Conservation (phyloP, 768 basidiomycete genomes). For the Boletus rex-veris region DNA sequence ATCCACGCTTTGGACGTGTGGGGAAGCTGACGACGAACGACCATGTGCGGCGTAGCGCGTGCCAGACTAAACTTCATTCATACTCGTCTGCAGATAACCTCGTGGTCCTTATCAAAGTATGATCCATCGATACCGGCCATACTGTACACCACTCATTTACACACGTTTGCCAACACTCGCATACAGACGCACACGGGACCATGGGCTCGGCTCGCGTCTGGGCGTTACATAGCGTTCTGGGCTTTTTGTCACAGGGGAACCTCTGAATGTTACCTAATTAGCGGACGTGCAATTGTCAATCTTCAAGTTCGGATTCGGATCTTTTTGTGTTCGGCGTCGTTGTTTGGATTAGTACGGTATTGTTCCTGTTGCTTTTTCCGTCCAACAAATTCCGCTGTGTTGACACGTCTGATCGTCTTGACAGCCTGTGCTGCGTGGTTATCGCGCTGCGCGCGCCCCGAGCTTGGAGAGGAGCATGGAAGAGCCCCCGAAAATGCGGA, state of each 20-base stretch:
- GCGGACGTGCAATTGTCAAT: constrained; percentile 7
- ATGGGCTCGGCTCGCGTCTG: not conserved
- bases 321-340: not conserved
- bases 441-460: not conserved
- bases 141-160: not conserved
- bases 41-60: not conserved
- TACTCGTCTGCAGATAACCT: constrained; percentile 1
- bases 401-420: constrained; percentile 5
- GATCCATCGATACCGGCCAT: not conserved
- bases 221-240: not conserved
- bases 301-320: not conserved
- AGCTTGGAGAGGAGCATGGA: not conserved
- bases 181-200: constrained; percentile 1
- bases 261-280: not conserved
- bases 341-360: not conserved
- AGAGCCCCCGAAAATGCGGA: not conserved
- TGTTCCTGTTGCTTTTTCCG: not conserved
- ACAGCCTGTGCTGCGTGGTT: not conserved
- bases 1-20: constrained; percentile 4
- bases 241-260: not conserved
- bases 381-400: not conserved
- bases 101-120: constrained; percentile 17
- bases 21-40: not conserved
- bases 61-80: not conserved
- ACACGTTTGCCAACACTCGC: not conserved